phyloP scores from a whole-genome alignment of 495 filamentous ascomycete species.

The Neurospora sp. region DNA sequence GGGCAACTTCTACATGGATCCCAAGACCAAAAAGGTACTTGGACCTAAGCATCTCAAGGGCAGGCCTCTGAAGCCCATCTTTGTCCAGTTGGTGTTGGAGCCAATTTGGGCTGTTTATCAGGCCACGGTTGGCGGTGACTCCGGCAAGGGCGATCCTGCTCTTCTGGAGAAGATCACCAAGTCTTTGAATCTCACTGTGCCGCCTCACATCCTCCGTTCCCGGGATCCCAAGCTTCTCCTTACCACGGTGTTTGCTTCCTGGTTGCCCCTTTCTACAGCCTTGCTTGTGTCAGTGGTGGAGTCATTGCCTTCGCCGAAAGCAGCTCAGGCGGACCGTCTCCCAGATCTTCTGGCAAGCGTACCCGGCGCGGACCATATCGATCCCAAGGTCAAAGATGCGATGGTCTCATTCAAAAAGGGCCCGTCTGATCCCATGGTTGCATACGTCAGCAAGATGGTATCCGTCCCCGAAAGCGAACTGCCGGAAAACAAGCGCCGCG shows the following conservation, averaged over 20 bases:
- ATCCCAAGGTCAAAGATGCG: constrained; percentile 57
- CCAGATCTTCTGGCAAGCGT: constrained; percentile 71
- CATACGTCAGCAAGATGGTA: constrained; percentile 98
- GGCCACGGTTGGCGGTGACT: constrained; percentile 72
- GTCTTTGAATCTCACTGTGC: constrained; percentile 73
- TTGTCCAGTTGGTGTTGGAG: constrained; percentile 92
- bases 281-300: constrained; percentile 88
- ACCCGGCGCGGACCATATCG: constrained; percentile 62
- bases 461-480: constrained; percentile 88
- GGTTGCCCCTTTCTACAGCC: constrained; percentile 90
- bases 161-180: constrained; percentile 92
- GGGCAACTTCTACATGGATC: constrained; percentile 95
- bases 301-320: constrained; percentile 74
- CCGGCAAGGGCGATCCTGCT: constrained; percentile 72
- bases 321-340: constrained; percentile 74
- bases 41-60: constrained; percentile 90
- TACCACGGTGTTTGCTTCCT: constrained; percentile 74
- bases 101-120: constrained; percentile 96
- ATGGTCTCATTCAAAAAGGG: constrained; percentile 69
- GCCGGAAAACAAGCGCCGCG: constrained; percentile 65
- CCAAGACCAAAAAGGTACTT: constrained; percentile 90
- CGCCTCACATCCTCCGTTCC: constrained; percentile 73
- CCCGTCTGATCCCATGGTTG: constrained; percentile 68
- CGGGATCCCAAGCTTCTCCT: constrained; percentile 76
- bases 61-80: constrained; percentile 85